Base-by-base conservation (phyloP, 2,329 filamentous ascomycete genomes). In the Paecilomyces variotii region DNA sequence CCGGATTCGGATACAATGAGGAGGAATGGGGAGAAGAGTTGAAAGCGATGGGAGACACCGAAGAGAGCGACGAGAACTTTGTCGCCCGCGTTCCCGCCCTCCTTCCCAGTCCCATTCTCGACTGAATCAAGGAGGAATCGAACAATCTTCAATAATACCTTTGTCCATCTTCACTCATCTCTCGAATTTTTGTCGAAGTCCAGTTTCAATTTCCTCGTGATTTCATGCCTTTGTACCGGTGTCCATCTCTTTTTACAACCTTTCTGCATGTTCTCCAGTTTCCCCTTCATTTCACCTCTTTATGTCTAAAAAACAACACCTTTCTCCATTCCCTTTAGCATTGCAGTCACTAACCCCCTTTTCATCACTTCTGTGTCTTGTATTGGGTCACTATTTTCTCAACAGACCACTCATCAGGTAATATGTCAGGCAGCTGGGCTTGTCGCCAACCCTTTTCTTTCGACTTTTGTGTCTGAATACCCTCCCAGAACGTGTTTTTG, bases 51-150 rank as follows among this genome's bases (percentile, higher is more conserved):
- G 50, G 24, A 25, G 50, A 52, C 10, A 45, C 39, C n/a, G 39
- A 45, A 24, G 3, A 28, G 50, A 52, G 25, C 24, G 14, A 26
- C 50, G 25, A 11, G 50, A 52, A 26, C 50, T 32, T 32, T 9
- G 25, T 52, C 12, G 24, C 50, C 14, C 19, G 45, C 19, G 54
- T 53, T 32, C 57, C 54, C 55, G 25, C 50, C 53, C 60, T 62
- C 45, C 53, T 59, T 10, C 60, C 61, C 5, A 59, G 60, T 24
- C 57, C 59, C 28, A 24, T 51, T 12, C 14, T 63, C 12, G 61
- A 62, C 45, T 62, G 57, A 39, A 45, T 9, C 7, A 9, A 6
- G 7, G 7, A 45, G 39, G 14, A 19, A 45, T 24, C 14, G 19
- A 45, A 1, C 39, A 19, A 45, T 45, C 2, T 19, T n/a, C 39